Percentiles rank a stretch among this genome's conserved stretches.
Conservation (phyloP, 768 basidiomycete genomes). For the Strobilomyces confusus region DNA sequence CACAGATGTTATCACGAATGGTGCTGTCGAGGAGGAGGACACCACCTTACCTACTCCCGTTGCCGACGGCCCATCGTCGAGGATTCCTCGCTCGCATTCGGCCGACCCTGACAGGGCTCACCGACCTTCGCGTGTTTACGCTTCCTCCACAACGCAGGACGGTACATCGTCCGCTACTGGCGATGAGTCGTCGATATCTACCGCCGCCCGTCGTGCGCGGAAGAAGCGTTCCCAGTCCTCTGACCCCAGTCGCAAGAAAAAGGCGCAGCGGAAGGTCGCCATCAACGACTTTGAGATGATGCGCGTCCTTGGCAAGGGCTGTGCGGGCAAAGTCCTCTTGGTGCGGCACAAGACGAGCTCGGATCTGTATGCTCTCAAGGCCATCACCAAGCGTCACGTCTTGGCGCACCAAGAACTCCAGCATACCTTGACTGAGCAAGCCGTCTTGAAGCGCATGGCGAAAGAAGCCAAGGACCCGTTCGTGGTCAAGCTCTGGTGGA, state of each 20-base stretch:
- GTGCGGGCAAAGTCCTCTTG: slow-evolving; percentile 93
- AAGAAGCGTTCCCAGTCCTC: slow-evolving; percentile 53
- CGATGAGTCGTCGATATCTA: slow-evolving; percentile 72
- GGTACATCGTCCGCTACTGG: slow-evolving; percentile 56
- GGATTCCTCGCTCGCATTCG: slow-evolving; percentile 76
- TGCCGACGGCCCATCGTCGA: slow-evolving; percentile 34
- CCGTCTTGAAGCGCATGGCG: slow-evolving; percentile 91
- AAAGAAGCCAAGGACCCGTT: slow-evolving; percentile 87
- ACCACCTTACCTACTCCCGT: slow-evolving; percentile 36
- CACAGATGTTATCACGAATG: slow-evolving; percentile 21
- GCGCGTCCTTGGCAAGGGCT: slow-evolving; percentile 94
- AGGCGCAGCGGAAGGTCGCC: slow-evolving; percentile 59
- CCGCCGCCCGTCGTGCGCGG: slow-evolving; percentile 41
- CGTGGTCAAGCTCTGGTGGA: slow-evolving; percentile 94
- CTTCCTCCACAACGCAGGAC: slow-evolving; percentile 48
- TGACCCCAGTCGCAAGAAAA: slow-evolving; percentile 53
- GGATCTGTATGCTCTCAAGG: slow-evolving; percentile 89
- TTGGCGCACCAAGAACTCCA: slow-evolving; percentile 94
- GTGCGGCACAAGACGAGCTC: slow-evolving; percentile 73
- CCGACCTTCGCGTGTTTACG: slow-evolving; percentile 56
- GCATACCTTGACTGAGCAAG: slow-evolving; percentile 95
- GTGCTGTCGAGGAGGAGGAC: slow-evolving; percentile 28
- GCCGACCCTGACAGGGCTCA: slow-evolving; percentile 67
- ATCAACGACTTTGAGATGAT: slow-evolving; percentile 97
- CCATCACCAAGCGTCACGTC: slow-evolving; percentile 96